phyloP scores from a whole-genome alignment of 805 yeast species.

The Clavispora asparagi region DNA sequence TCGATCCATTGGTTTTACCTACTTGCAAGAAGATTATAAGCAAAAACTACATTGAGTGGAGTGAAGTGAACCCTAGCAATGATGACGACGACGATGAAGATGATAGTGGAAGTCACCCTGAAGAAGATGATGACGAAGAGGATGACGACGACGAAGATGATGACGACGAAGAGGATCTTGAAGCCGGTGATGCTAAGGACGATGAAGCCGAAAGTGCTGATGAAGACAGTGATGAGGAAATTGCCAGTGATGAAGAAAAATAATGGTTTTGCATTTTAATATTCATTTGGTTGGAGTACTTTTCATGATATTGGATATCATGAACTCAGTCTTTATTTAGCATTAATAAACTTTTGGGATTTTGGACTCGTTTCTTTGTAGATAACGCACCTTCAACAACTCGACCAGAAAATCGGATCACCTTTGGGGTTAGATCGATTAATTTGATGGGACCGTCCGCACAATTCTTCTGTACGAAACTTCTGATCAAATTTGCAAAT shows the following conservation, averaged over 20 bases:
- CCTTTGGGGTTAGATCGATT: constrained; percentile 13
- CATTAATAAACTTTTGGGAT: constrained; percentile 1
- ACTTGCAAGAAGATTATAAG: constrained; percentile 51
- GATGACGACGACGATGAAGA: constrained; percentile 59
- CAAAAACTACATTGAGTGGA: constrained; percentile 69
- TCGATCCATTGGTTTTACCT: constrained; percentile 81
- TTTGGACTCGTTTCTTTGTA: constrained; percentile 11
- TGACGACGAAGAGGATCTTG: constrained; percentile 10
- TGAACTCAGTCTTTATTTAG: background rate
- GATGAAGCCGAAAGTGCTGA: constrained; percentile 4
- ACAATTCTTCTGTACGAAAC: background rate
- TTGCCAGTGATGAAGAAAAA: constrained; percentile 20
- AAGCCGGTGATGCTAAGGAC: constrained; percentile 12
- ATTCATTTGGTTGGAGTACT: constrained; percentile 1
- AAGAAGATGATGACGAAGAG: constrained; percentile 23
- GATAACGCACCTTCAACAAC: background rate
- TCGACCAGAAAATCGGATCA: constrained; percentile 13
- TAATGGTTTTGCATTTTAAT: constrained; percentile 4
- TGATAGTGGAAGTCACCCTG: constrained; percentile 24
- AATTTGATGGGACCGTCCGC: background rate
- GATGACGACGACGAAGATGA: no score
- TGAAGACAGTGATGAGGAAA: constrained; percentile 17
- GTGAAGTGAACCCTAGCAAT: constrained; percentile 40
- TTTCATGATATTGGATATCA: constrained; percentile 1
- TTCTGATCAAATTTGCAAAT: background rate